Evolutionary conservation across 2,329 filamentous ascomycete genomes (phyloP).

Genomic region (Atkinsonella hypoxylon): DNA sequence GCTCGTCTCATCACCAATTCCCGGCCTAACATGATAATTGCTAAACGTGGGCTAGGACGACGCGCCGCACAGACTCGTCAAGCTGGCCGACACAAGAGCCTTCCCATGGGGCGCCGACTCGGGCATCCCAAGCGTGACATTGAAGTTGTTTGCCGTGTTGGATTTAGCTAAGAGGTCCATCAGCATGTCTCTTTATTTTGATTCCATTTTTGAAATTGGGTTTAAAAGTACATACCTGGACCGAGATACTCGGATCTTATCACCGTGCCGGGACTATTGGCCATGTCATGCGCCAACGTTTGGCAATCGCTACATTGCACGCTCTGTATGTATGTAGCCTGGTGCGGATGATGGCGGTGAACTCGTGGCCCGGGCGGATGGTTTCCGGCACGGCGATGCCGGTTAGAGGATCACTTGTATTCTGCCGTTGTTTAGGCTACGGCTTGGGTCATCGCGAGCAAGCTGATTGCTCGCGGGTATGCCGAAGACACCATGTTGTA

Average conservation of each 20-base stretch:
- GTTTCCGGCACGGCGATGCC: slow-evolving; percentile 30
- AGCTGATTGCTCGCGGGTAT: too few species aligned
- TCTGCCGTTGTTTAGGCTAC: too few species aligned
- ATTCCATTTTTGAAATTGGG: neutral
- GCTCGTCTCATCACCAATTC: slow-evolving; percentile 15
- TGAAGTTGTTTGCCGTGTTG: slow-evolving; percentile 16
- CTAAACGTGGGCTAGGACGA: slow-evolving; percentile 8
- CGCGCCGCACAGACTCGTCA: slow-evolving; percentile 18
- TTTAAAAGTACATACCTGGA: slow-evolving; percentile 14
- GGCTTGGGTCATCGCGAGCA: too few species aligned
- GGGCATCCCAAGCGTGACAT: slow-evolving; percentile 17
- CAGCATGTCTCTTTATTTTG: neutral
- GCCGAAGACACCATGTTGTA: too few species aligned
- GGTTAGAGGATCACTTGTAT: too few species aligned
- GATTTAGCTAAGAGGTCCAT: too few species aligned
- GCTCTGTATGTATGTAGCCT: slow-evolving; percentile 32
- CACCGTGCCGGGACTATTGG: slow-evolving; percentile 18
- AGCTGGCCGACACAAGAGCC: slow-evolving; percentile 15
- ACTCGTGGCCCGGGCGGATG: slow-evolving; percentile 25
- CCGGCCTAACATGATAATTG: slow-evolving; percentile 17
- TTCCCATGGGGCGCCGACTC: slow-evolving; percentile 10
- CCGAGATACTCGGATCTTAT: slow-evolving; percentile 24
- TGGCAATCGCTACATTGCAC: slow-evolving; percentile 31
- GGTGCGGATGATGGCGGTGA: slow-evolving; percentile 26
- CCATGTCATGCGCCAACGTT: slow-evolving; percentile 15